Base-by-base conservation (phyloP, 306 rosid species). In the Leucaena leucocephala region DNA sequence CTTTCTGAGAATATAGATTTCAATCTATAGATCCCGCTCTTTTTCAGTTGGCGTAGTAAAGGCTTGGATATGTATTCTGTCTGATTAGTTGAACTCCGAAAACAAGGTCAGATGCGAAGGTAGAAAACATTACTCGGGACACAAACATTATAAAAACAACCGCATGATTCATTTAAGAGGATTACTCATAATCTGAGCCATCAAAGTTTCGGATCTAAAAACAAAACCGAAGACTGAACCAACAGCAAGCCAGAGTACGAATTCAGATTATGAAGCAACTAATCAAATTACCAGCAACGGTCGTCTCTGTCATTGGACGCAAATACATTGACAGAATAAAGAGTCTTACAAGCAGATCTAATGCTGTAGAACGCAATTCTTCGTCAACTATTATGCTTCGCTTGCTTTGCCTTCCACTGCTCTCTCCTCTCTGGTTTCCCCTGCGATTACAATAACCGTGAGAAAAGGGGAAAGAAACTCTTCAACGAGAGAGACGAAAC, bases 311-410 rank as follows among this genome's bases (percentile, higher is more conserved):
- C 17, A 34, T 16, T 34, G 34, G 16, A 71, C 7, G 34, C 45
- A 42, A 71, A 33, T 71, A 54, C 50, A 54, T n/a, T 22, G 11
- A 42, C 8, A 13, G 40, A 21, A 73, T n/a, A 57, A 57, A 35
- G 1, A 49, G 2, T 16, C 62, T 39, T 55, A 55, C 67, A 42
- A 52, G 34, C 42, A 82, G 86, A 85, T 82, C 88, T 79, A 48
- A 66, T 82, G 80, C 82, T 82, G 73, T 74, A 21, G 55, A 72
- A 74, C 78, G 22, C 71, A 75, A 78, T 16, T 81, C 0, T 49
- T 10, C 45, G 45, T 57, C 45, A 69, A 27, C 80, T 74, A 55
- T 39, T 78, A 54, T 39, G 52, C 8, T 72, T 33, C 58, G 43
- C 13, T 40, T 48, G 44, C 65, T 13, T 6, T 16, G 19, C 57